These are phyloP conservation scores for Ustilago hordei DNA, from an alignment of 1,284 basidiomycete genomes.

Conservation along the genomic window DNA sequence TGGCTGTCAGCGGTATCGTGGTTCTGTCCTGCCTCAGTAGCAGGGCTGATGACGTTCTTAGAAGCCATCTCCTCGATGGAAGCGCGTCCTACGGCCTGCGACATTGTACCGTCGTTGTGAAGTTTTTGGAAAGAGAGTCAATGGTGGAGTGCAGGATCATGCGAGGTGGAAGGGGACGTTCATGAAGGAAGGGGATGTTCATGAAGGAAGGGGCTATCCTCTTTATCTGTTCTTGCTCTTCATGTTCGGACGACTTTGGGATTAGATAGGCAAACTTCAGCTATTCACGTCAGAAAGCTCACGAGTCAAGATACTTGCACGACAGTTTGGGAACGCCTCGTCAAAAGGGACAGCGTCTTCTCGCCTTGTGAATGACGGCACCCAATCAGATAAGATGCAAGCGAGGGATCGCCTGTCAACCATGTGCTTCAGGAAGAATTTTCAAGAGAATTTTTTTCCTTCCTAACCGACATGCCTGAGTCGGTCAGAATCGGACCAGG, in stretches of 20 bases:
- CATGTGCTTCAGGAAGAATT: slow-evolving; percentile 5
- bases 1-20: not conserved
- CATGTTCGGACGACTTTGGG: not conserved
- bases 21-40: not conserved
- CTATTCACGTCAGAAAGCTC: not conserved
- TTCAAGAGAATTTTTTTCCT: not conserved
- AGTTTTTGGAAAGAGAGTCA: not conserved
- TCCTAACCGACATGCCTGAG: not conserved
- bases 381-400: slow-evolving; percentile 34
- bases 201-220: not conserved
- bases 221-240: not conserved
- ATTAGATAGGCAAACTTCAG: not conserved
- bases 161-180: not conserved
- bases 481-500: slow-evolving; percentile 10
- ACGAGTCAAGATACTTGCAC: not conserved
- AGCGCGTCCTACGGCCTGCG: slow-evolving; percentile 2
- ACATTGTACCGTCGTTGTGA: not conserved
- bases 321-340: not conserved
- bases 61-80: not conserved
- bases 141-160: not conserved
- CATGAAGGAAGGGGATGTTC: too few species aligned
- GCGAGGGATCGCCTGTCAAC: slow-evolving; percentile 5
- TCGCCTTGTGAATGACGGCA: not conserved
- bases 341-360: not conserved
- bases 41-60: slow-evolving; percentile 1